Evolutionary conservation across 2,329 filamentous ascomycete species (phyloP).

Genomic region (Lachnellula suecica): DNA sequence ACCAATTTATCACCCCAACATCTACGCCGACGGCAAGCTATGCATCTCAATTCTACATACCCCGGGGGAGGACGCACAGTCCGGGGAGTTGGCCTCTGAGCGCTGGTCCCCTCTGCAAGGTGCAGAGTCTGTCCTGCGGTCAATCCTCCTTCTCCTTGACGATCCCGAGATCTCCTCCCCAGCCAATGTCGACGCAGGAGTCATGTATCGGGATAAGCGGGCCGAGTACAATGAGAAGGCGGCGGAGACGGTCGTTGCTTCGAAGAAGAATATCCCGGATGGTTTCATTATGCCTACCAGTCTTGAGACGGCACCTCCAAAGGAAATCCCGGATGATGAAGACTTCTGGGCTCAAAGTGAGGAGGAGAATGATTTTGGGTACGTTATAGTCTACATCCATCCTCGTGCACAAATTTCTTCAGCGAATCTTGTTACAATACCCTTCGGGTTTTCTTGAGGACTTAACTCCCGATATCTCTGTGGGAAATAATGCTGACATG

Average conservation of each 20-base stretch:
- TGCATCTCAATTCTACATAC: constrained; percentile 97
- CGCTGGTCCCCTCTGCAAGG: constrained; percentile 94
- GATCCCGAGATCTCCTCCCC: constrained; percentile 92
- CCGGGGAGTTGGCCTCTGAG: constrained; percentile 84
- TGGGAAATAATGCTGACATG: too few species aligned
- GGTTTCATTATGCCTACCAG: constrained; percentile 82
- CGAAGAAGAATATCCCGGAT: constrained; percentile 75
- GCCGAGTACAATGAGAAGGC: constrained; percentile 70
- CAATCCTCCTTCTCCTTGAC: constrained; percentile 86
- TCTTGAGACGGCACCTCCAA: constrained; percentile 57
- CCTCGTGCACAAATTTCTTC: too few species aligned
- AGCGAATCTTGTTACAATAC: too few species aligned
- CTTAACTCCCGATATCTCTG: too few species aligned
- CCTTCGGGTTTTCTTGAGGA: too few species aligned
- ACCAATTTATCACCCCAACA: constrained; percentile 87
- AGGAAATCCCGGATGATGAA: constrained; percentile 69
- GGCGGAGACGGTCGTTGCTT: constrained; percentile 66
- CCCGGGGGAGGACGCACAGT: constrained; percentile 89
- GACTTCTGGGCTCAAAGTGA: constrained; percentile 77
- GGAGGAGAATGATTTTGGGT: constrained; percentile 75
- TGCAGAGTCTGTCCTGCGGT: constrained; percentile 91
- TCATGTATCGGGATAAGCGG: constrained; percentile 76
- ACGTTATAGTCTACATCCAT: too few species aligned
- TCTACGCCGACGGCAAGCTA: constrained; percentile 85
- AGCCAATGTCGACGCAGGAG: constrained; percentile 90